phyloP scores from a whole-genome alignment of 352 stramenopile species.

The Phytophthora pini region DNA sequence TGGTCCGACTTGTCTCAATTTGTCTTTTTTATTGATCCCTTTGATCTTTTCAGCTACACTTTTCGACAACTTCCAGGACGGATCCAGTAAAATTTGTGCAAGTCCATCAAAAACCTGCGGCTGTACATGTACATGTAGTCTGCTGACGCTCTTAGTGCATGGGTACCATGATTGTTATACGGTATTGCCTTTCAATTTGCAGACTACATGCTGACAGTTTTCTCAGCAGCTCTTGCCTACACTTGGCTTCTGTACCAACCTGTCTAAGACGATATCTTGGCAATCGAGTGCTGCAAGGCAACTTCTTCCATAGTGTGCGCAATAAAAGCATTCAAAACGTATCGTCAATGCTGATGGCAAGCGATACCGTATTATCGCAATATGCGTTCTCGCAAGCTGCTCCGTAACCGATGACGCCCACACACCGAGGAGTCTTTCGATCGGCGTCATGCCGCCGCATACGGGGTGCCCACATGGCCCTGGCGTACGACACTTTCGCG shows the following conservation, averaged over 20 bases:
- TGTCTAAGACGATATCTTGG: neutral
- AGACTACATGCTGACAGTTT: slow-evolving; percentile 17
- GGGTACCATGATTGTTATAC: no score
- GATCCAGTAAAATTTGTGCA: slow-evolving; percentile 18
- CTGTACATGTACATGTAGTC: no score
- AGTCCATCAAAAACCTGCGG: slow-evolving; percentile 19
- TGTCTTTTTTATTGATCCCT: slow-evolving; percentile 12
- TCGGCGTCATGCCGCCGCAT: slow-evolving; percentile 3
- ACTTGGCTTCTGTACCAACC: slow-evolving; percentile 2
- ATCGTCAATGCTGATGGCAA: neutral
- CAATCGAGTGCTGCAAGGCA: neutral
- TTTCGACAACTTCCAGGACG: neutral
- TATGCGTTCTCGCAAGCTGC: neutral
- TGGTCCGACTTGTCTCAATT: slow-evolving; percentile 21
- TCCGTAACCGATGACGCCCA: slow-evolving; percentile 18
- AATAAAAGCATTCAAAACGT: neutral
- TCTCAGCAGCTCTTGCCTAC: slow-evolving; percentile 21
- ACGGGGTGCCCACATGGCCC: slow-evolving; percentile 10
- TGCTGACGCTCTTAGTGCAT: no score
- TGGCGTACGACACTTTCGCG: slow-evolving; percentile 23
- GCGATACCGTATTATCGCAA: slow-evolving; percentile 2
- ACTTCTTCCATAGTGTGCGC: neutral
- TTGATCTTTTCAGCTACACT: slow-evolving; percentile 15
- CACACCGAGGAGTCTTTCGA: slow-evolving; percentile 25
- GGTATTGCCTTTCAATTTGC: neutral